These are phyloP conservation scores for Cenchrus americanus DNA, from an alignment of 176 grass and related monocot genomes.

Conservation along the genomic window DNA sequence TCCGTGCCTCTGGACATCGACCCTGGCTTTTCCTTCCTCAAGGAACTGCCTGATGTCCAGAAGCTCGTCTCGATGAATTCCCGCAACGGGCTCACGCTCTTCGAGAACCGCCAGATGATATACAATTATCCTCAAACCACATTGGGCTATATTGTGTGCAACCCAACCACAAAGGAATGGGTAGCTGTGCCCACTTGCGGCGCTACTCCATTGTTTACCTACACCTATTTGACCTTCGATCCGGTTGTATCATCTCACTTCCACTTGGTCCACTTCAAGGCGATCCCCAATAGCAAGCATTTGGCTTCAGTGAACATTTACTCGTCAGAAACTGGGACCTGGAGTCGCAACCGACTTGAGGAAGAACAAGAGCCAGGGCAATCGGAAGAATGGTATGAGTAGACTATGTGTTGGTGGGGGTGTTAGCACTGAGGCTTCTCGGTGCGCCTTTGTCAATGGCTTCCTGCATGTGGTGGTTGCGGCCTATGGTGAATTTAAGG, in stretches of 20 bases:
- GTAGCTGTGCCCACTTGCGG: not conserved
- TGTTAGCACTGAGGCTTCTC: too few relatives aligned
- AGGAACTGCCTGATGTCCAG: not conserved
- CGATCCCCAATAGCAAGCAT: fast-evolving
- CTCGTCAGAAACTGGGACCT: not conserved
- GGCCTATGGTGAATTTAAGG: not conserved
- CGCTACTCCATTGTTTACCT: too few relatives aligned
- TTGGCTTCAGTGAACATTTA: not conserved
- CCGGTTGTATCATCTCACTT: not conserved
- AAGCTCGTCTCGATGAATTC: not conserved
- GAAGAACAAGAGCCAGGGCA: not conserved
- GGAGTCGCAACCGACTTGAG: not conserved
- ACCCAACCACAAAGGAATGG: not conserved
- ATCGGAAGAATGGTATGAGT: not conserved
- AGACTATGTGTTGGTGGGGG: too few relatives aligned
- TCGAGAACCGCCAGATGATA: not conserved
- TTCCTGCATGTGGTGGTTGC: not conserved
- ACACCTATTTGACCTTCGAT: not conserved
- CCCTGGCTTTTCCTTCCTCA: not conserved
- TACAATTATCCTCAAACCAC: too few relatives aligned
- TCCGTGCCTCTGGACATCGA: not conserved
- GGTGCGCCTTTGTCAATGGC: not conserved
- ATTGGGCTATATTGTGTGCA: not conserved
- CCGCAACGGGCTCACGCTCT: not conserved
- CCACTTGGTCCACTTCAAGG: not conserved